Percentiles rank a stretch among this genome's conserved stretches.
Conservation (phyloP, 176 grass and related monocot genomes). For the Triticum urartu region DNA sequence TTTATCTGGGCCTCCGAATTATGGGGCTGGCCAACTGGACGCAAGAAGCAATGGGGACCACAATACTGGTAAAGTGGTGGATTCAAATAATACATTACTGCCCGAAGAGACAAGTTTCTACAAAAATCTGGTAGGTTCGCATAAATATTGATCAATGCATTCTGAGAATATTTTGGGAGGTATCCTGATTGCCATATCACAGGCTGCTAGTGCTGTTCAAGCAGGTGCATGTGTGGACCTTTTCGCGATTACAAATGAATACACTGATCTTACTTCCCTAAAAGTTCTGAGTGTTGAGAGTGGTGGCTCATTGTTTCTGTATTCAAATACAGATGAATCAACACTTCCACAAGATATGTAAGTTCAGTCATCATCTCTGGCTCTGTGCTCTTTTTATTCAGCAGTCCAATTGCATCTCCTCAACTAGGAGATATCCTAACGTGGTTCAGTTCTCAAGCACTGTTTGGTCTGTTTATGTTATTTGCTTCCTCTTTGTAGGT, state of each 20-base stretch:
- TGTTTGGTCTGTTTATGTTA: neutral
- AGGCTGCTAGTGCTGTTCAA: constrained; percentile 98
- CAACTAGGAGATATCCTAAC: constrained; percentile 2
- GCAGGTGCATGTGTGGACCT: constrained; percentile 95
- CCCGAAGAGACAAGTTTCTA: constrained; percentile 85
- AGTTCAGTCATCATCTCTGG: constrained; percentile 26
- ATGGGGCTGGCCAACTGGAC: constrained; percentile 74
- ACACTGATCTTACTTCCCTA: constrained; percentile 79
- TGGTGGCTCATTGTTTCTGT: constrained; percentile 87
- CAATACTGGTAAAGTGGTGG: constrained; percentile 52
- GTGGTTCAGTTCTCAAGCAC: neutral
- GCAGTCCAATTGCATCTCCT: neutral
- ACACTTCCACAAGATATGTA: constrained; percentile 98
- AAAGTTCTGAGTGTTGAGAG: constrained; percentile 92
- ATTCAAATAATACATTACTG: constrained; percentile 52
- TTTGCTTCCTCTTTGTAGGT: neutral
- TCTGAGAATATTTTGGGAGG: constrained; percentile 38
- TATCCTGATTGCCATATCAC: constrained; percentile 65
- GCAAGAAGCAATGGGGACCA: constrained; percentile 55
- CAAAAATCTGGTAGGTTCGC: constrained; percentile 73
- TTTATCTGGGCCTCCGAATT: constrained; percentile 92
- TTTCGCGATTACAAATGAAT: constrained; percentile 95
- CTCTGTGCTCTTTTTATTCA: constrained; percentile 16
- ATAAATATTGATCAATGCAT: constrained; percentile 23
- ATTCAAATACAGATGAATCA: constrained; percentile 88